phyloP scores from a whole-genome alignment of 768 basidiomycete species.

The Neoboletus subvelutipes region DNA sequence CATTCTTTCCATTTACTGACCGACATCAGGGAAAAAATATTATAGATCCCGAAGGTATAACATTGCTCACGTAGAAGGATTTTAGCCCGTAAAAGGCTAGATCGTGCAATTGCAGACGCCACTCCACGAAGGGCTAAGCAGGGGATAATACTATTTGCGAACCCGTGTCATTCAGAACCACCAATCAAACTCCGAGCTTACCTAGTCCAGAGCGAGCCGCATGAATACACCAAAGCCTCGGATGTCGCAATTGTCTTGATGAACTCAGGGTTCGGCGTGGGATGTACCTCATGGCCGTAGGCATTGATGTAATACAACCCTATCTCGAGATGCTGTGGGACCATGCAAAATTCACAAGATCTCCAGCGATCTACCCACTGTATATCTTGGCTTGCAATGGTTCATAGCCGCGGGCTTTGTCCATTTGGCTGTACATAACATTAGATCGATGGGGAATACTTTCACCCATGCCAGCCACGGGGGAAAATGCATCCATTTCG shows the following conservation, averaged over 20 bases:
- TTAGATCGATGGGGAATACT: constrained; percentile 51
- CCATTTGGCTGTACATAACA: constrained; percentile 58
- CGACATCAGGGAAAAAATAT: constrained; percentile 1
- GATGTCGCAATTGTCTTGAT: constrained; percentile 57
- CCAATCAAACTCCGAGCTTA: constrained; percentile 28
- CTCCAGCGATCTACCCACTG: constrained; percentile 45
- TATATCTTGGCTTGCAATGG: constrained; percentile 59
- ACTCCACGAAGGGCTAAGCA: constrained; percentile 86
- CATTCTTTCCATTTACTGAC: constrained; percentile 83
- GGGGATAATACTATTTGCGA: constrained; percentile 70
- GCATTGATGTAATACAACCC: constrained; percentile 87
- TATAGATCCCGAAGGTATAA: background rate
- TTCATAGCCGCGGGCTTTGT: constrained; percentile 52
- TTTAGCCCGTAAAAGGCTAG: constrained; percentile 70
- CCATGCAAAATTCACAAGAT: constrained; percentile 8
- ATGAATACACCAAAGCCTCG: constrained; percentile 83
- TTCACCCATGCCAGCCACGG: constrained; percentile 55
- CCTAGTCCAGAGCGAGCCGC: constrained; percentile 96
- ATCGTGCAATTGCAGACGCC: constrained; percentile 73
- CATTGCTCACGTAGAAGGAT: constrained; percentile 71
- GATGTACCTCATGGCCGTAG: constrained; percentile 91
- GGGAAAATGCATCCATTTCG: constrained; percentile 42
- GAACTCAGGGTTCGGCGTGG: constrained; percentile 81
- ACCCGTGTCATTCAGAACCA: constrained; percentile 3
- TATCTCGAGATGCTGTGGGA: constrained; percentile 29